These are phyloP conservation scores for Geotrichum bryndzae DNA, from an alignment of 1,139 yeast genomes.

Conservation along the genomic window DNA sequence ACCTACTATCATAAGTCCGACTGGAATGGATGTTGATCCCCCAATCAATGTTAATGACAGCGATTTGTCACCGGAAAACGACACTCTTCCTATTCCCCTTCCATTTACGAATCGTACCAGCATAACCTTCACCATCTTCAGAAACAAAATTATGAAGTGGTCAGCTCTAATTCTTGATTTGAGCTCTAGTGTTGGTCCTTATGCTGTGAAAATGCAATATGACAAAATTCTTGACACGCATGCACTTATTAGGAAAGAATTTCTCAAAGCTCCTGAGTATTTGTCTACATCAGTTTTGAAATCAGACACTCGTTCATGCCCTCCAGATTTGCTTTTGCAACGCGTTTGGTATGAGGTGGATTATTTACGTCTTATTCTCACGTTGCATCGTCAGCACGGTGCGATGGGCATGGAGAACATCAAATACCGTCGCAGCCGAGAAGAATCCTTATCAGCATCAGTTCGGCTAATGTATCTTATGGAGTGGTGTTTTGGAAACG, in stretches of 20 bases:
- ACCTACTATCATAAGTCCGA: slow-evolving; percentile 27
- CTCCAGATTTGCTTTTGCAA: slow-evolving; percentile 28
- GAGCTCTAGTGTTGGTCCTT: slow-evolving; percentile 6
- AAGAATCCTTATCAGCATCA: slow-evolving; percentile 30
- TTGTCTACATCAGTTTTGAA: slow-evolving; percentile 17
- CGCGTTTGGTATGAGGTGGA: slow-evolving; percentile 32
- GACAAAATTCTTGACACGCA: slow-evolving; percentile 27
- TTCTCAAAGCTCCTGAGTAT: slow-evolving; percentile 26
- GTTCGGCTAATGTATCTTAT: slow-evolving; percentile 28
- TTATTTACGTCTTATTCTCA: slow-evolving; percentile 29
- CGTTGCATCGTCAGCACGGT: slow-evolving; percentile 32
- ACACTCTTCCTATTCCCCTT: background rate
- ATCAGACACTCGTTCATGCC: slow-evolving; percentile 6
- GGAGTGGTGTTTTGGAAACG: slow-evolving; percentile 30
- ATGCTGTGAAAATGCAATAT: slow-evolving; percentile 15
- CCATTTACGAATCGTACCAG: slow-evolving; percentile 9
- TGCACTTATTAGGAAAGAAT: slow-evolving; percentile 24
- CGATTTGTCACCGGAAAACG: slow-evolving; percentile 18
- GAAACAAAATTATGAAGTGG: slow-evolving; percentile 4
- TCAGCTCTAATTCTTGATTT: slow-evolving; percentile 3
- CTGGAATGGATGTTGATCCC: slow-evolving; percentile 19
- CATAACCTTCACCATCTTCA: slow-evolving; percentile 4
- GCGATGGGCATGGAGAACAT: slow-evolving; percentile 23
- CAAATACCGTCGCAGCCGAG: slow-evolving; percentile 25
- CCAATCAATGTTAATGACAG: slow-evolving; percentile 28